phyloP scores from a whole-genome alignment of 73 alveolate species.

The Tetrahymena malaccensis region DNA sequence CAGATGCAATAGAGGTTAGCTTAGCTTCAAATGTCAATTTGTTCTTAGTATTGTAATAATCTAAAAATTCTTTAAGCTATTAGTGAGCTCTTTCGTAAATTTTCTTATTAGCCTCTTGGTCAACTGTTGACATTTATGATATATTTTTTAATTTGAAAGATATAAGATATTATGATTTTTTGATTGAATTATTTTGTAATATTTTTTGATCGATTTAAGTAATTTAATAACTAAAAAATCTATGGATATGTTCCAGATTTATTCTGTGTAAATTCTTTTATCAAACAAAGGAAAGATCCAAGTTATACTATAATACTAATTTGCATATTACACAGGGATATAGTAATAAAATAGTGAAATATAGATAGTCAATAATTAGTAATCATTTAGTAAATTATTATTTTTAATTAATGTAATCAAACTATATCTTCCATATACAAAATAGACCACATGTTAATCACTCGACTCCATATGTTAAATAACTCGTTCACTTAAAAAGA shows the following conservation, averaged over 20 bases:
- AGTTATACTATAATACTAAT: background rate
- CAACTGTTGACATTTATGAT: background rate
- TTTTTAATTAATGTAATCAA: background rate
- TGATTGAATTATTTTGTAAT: background rate
- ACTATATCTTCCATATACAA: background rate
- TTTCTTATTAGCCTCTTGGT: background rate
- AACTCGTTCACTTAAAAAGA: background rate
- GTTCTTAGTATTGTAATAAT: background rate
- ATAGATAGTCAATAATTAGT: background rate
- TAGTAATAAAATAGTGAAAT: background rate
- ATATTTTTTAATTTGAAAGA: background rate
- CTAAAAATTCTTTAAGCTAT: background rate
- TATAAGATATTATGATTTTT: background rate
- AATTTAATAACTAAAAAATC: background rate
- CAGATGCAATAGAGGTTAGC: constrained; percentile 19
- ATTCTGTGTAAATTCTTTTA: background rate
- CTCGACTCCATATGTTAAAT: background rate
- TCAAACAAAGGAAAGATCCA: background rate
- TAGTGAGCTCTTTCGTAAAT: background rate
- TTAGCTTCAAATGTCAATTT: background rate
- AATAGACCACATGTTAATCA: background rate
- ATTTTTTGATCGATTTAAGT: background rate
- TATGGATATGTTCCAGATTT: background rate
- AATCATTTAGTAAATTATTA: background rate
- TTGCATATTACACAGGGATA: background rate